A percentile compares a stretch with the other conserved stretches of the same genome.
phyloP scores from a whole-genome alignment of 1,139 yeast species.

The Schwanniomyces etchellsii region DNA sequence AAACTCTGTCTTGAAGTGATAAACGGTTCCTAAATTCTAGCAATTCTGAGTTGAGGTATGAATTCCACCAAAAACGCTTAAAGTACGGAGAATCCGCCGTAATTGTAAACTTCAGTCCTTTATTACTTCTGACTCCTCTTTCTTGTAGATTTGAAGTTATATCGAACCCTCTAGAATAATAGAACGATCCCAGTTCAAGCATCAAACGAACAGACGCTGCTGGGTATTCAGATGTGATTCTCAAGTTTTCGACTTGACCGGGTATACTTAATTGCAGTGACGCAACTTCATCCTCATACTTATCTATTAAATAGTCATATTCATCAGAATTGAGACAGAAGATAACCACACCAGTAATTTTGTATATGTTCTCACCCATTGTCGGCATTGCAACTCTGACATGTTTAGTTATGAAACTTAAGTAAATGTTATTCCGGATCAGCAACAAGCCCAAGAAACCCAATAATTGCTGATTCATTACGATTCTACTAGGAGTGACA shows the following conservation, averaged over 20 bases:
- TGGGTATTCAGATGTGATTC: slow-evolving; percentile 44
- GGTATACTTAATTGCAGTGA: slow-evolving; percentile 8
- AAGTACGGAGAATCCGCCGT: slow-evolving; percentile 45
- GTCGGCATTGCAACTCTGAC: slow-evolving; percentile 56
- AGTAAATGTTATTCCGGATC: slow-evolving; percentile 47
- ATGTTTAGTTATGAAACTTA: slow-evolving; percentile 56
- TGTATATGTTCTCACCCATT: slow-evolving; percentile 45
- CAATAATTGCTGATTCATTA: slow-evolving; percentile 26
- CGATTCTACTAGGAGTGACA: slow-evolving; percentile 25
- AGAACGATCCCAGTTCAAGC: slow-evolving; percentile 59
- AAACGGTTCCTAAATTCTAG: slow-evolving; percentile 55
- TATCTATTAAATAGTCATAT: slow-evolving; percentile 35
- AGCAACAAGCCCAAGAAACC: slow-evolving; percentile 61
- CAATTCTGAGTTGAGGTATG: slow-evolving; percentile 51
- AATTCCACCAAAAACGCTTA: slow-evolving; percentile 61
- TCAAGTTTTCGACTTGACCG: slow-evolving; percentile 8
- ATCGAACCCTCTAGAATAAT: slow-evolving; percentile 62
- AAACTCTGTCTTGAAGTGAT: slow-evolving; percentile 39
- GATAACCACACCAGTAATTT: slow-evolving; percentile 54
- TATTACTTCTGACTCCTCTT: slow-evolving; percentile 29
- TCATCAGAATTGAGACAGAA: slow-evolving; percentile 55
- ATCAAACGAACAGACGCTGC: slow-evolving; percentile 54
- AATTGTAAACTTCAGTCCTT: slow-evolving; percentile 18
- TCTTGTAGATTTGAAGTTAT: slow-evolving; percentile 58
- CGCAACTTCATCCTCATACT: slow-evolving; percentile 16